Conservation (phyloP, 2,329 filamentous ascomycete genomes). For the Leptosphaerulina australis region DNA sequence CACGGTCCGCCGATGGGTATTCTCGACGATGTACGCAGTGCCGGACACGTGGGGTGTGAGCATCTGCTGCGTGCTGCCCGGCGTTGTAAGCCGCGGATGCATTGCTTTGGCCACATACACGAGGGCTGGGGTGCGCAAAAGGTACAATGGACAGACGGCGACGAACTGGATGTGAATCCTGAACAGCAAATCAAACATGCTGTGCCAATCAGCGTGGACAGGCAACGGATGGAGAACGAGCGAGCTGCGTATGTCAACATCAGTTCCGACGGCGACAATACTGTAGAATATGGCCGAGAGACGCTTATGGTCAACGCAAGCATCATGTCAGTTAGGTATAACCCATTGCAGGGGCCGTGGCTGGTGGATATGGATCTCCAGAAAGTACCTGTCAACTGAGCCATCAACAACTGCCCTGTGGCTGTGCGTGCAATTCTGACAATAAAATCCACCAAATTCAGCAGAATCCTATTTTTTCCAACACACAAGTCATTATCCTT, state of each 20-base stretch:
- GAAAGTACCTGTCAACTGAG: conserved; percentile 7
- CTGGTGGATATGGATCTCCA: conserved; percentile 60
- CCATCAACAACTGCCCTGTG: not conserved
- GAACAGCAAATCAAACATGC: conserved; percentile 27
- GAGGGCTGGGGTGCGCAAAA: conserved; percentile 53
- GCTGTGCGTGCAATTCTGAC: conserved; percentile 1
- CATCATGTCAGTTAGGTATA: conserved; percentile 59
- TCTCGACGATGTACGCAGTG: conserved; percentile 52
- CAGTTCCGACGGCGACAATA: conserved; percentile 29
- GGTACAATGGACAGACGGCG: conserved; percentile 47
- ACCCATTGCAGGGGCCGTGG: conserved; percentile 60
- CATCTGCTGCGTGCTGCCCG: conserved; percentile 59
- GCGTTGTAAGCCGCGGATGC: conserved; percentile 59
- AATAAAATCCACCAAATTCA: not conserved
- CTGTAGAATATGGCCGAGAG: conserved; percentile 55
- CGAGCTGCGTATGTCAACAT: conserved; percentile 42
- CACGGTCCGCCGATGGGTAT: conserved; percentile 63
- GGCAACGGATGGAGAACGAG: conserved; percentile 25
- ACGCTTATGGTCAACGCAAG: conserved; percentile 65
- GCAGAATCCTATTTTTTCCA: not conserved
- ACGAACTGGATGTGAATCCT: conserved; percentile 25
- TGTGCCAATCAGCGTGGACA: conserved; percentile 26
- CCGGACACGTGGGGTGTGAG: conserved; percentile 59
- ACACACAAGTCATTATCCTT: not conserved
- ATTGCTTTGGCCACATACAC: conserved; percentile 69